phyloP scores from a whole-genome alignment of 169 alveolate species.

The Cryptosporidium ryanae region DNA sequence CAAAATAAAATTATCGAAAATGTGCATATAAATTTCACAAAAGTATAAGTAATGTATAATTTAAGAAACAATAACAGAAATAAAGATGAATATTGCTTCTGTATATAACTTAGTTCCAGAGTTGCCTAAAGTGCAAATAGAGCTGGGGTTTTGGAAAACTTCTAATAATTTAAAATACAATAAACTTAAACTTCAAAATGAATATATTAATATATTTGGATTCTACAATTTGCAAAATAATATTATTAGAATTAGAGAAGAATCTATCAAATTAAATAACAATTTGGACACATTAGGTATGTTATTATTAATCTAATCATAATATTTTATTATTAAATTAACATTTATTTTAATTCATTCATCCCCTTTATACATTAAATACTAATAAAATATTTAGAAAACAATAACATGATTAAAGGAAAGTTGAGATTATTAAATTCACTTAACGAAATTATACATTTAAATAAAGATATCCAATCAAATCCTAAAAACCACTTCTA shows the following conservation, averaged over 20 bases:
- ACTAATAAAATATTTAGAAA: not conserved
- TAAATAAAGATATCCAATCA: not conserved
- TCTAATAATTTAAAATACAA: conserved; percentile 21
- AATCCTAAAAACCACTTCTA: not conserved
- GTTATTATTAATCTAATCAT: not conserved
- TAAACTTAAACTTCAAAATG: conserved; percentile 20
- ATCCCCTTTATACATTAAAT: too few species aligned
- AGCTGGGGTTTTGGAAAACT: conserved; percentile 56
- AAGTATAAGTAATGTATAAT: too few species aligned
- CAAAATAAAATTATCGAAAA: too few species aligned
- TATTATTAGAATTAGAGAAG: conserved; percentile 31
- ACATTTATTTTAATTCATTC: too few species aligned
- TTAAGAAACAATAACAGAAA: not conserved
- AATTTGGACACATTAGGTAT: conserved; percentile 17
- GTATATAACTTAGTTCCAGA: not conserved
- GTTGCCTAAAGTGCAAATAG: conserved; percentile 38
- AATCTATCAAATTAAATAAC: conserved; percentile 15
- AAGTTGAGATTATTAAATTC: conserved; percentile 16
- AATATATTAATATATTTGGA: conserved; percentile 20
- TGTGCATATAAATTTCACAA: too few species aligned
- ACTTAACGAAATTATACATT: not conserved
- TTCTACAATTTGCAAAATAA: conserved; percentile 46
- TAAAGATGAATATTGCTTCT: not conserved
- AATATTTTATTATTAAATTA: not conserved
- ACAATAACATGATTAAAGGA: conserved; percentile 21